These are phyloP conservation scores for Tuber calosporum DNA, from an alignment of 495 filamentous ascomycete genomes.

Conservation along the genomic window DNA sequence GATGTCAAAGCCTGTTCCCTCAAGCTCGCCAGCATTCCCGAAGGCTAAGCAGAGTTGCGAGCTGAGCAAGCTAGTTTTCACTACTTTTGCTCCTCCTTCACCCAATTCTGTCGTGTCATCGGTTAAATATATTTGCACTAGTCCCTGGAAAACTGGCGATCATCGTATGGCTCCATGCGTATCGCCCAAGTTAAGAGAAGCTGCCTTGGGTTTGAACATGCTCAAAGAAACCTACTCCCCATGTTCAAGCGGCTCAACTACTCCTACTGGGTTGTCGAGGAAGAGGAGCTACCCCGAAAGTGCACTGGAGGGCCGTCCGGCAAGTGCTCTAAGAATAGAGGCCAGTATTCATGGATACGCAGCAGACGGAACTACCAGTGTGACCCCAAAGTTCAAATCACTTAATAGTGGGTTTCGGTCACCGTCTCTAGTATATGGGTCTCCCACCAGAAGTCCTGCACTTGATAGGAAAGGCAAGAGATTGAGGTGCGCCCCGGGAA, in stretches of 20 bases:
- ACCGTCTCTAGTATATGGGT: constrained; percentile 1
- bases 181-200: constrained; percentile 37
- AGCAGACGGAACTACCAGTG: constrained; percentile 28
- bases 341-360: constrained; percentile 20
- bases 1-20: constrained; percentile 22
- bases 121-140: not conserved
- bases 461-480: constrained; percentile 28
- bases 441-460: constrained; percentile 23
- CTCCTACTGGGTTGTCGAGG: constrained; percentile 31
- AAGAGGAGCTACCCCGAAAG: constrained; percentile 37
- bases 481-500: constrained; percentile 26
- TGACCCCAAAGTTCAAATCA: constrained; percentile 34
- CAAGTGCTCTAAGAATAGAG: constrained; percentile 28
- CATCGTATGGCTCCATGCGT: constrained; percentile 24
- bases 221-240: constrained; percentile 35
- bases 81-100: constrained; percentile 14
- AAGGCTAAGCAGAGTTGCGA: constrained; percentile 27
- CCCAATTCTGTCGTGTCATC: constrained; percentile 10
- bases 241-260: constrained; percentile 32
- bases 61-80: constrained; percentile 14
- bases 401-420: constrained; percentile 17
- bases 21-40: constrained; percentile 26
- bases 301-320: constrained; percentile 14
- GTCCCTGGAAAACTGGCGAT: not conserved
- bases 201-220: constrained; percentile 36